Evolutionary conservation across 306 rosid species (phyloP), one percentile per base, ranked within the genome.

Genomic region (Mucuna pruriens): DNA sequence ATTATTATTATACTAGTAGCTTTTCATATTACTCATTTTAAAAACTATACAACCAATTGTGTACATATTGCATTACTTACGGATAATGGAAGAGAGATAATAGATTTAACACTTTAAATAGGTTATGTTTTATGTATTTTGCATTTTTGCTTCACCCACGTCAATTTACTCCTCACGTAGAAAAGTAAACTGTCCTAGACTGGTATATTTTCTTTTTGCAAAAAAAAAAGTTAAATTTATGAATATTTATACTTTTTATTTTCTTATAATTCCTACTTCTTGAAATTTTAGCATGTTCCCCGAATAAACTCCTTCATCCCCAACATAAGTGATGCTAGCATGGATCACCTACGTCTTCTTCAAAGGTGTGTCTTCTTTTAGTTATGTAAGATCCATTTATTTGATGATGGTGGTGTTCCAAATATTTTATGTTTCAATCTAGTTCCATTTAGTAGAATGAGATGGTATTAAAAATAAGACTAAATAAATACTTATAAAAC

Each of bases 311-410:
- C 93, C 26, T 88, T 71, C 86, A 86, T 92, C 79, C 97, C 97
- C 55, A 85, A 77, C 84, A 39, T 75, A 20, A 86, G 79, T 80
- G 88, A 89, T 75, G 95, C 92, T 26, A 88, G 88, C 75, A 82
- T 88, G 85, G 97, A 92, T 80, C 88, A 90, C 72, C 92, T 86
- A 36, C 90, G 95, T 75, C 97, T 90, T 76, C 89, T 85, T 62
- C 89, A 92, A 74, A 90, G 97, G 96, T 89, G 81, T 71, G 15
- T 48, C 55, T 58, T 64, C n/a, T 34, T 64, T 40, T 63, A 42
- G 11, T 48, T 58, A 20, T 57, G 57, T 51, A 9, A 42, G 51
- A 40, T 70, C 38, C 3, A 17, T 42, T 51, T 22, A 48, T 38
- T 64, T 52, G 3, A 17, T 36, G 4, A 38, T 9, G 39, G 61